Conservation (phyloP, 768 basidiomycete species). For the Podaxis rugospora region DNA sequence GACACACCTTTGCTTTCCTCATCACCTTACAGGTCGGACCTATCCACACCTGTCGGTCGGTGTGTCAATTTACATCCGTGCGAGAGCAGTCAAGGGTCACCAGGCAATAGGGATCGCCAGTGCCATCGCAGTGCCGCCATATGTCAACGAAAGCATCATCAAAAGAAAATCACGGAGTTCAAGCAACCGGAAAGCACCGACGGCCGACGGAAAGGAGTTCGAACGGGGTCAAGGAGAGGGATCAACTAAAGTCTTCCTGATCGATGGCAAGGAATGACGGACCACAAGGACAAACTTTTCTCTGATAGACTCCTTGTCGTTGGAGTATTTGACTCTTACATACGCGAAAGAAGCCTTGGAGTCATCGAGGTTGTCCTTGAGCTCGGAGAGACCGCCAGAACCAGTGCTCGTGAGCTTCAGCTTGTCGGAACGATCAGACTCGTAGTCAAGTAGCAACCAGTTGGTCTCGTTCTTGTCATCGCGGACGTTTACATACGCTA, state of each 20-base stretch:
- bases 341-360: slow-evolving; percentile 81
- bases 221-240: background rate
- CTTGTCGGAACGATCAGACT: slow-evolving; percentile 79
- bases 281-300: slow-evolving; percentile 86
- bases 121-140: background rate
- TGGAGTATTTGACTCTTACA: slow-evolving; percentile 77
- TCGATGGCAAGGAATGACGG: slow-evolving; percentile 17
- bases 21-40: slow-evolving; percentile 81
- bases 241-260: slow-evolving; percentile 1
- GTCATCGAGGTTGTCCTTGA: slow-evolving; percentile 67
- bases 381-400: slow-evolving; percentile 73
- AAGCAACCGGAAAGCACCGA: slow-evolving; percentile 17
- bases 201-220: background rate
- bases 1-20: slow-evolving; percentile 82
- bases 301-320: slow-evolving; percentile 80
- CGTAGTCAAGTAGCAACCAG: slow-evolving; percentile 90
- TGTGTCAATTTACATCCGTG: background rate
- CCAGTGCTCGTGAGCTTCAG: slow-evolving; percentile 77
- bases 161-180: slow-evolving; percentile 10
- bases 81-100: slow-evolving; percentile 8
- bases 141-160: slow-evolving; percentile 1
- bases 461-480: slow-evolving; percentile 82
- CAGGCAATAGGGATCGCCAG: background rate
- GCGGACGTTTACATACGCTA: slow-evolving; percentile 88
- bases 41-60: slow-evolving; percentile 59